Percentiles rank a stretch among this genome's conserved stretches.
Evolutionary conservation across 2,329 filamentous ascomycete genomes (phyloP).

Genomic region (Paecilomyces fulvus): DNA sequence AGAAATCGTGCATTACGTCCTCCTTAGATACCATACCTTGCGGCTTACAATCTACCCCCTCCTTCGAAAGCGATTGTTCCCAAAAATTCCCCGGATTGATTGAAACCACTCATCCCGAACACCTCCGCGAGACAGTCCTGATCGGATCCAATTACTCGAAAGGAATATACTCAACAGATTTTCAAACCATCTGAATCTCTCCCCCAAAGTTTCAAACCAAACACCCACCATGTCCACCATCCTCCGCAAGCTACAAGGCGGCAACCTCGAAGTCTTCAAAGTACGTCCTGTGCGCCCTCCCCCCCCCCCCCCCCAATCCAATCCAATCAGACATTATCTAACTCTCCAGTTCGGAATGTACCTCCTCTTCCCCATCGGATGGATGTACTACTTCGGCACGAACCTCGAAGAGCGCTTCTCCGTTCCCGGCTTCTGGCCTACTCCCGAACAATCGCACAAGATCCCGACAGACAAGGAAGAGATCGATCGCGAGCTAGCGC

Average conservation of each 20-base stretch:
- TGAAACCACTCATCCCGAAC: no score
- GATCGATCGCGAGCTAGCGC: constrained; percentile 70
- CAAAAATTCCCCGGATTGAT: no score
- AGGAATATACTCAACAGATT: neutral
- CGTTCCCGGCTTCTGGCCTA: constrained; percentile 91
- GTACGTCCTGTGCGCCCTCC: constrained; percentile 49
- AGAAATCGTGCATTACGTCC: no score
- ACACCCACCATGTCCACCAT: constrained; percentile 28
- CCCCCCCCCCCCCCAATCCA: no score
- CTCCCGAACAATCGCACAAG: constrained; percentile 45
- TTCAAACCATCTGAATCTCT: neutral
- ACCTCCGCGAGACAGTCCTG: no score
- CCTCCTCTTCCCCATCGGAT: constrained; percentile 95
- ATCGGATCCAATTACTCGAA: neutral
- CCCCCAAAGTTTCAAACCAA: neutral
- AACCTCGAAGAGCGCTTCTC: constrained; percentile 90
- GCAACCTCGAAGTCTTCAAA: constrained; percentile 94
- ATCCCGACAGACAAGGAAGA: constrained; percentile 47
- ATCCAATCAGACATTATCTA: neutral
- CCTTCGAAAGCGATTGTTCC: no score
- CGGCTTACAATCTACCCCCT: no score
- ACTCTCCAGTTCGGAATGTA: constrained; percentile 81
- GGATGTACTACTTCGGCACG: constrained; percentile 99
- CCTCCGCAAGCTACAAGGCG: constrained; percentile 58
- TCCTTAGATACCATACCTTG: no score